A percentile compares a stretch with the other conserved stretches of the same genome.
Evolutionary conservation across 2,329 filamentous ascomycete species (phyloP).

Genomic region (Nigrograna mackinnonii): DNA sequence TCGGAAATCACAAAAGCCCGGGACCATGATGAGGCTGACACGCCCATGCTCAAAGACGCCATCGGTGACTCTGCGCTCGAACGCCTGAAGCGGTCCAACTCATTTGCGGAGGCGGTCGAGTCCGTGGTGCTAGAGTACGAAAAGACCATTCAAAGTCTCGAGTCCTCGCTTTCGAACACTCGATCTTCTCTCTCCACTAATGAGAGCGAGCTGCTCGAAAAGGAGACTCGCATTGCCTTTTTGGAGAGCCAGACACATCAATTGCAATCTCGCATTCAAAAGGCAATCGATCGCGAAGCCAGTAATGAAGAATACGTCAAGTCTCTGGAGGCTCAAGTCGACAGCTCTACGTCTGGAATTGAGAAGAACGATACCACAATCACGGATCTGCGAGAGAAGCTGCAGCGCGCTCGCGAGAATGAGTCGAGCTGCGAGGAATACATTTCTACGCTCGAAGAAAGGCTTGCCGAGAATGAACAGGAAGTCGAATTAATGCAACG

Average conservation of each 20-base stretch:
- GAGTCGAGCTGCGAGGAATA: slow-evolving; percentile 93
- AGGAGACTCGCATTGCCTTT: slow-evolving; percentile 91
- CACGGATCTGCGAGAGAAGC: slow-evolving; percentile 86
- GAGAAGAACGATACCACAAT: slow-evolving; percentile 90
- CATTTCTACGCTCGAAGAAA: slow-evolving; percentile 94
- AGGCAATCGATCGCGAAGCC: slow-evolving; percentile 86
- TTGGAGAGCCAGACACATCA: slow-evolving; percentile 90
- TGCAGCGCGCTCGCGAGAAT: slow-evolving; percentile 83
- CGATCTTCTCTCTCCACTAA: slow-evolving; percentile 79
- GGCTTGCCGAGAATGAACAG: slow-evolving; percentile 92
- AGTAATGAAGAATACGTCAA: slow-evolving; percentile 93
- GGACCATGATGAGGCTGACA: slow-evolving; percentile 63
- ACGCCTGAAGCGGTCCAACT: slow-evolving; percentile 89
- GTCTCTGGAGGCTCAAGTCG: slow-evolving; percentile 86
- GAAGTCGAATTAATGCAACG: slow-evolving; percentile 96
- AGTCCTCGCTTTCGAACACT: slow-evolving; percentile 88
- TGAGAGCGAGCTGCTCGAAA: slow-evolving; percentile 86
- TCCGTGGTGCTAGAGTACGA: slow-evolving; percentile 97
- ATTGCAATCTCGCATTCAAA: slow-evolving; percentile 86
- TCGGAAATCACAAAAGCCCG: slow-evolving; percentile 88
- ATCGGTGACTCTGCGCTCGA: slow-evolving; percentile 81
- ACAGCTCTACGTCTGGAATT: slow-evolving; percentile 87
- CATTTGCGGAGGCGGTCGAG: slow-evolving; percentile 93
- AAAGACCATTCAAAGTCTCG: slow-evolving; percentile 93
- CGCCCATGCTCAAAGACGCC: slow-evolving; percentile 62